A percentile compares a stretch with the other conserved stretches of the same genome.
These are phyloP conservation scores for Micromonas pusilla DNA, from an alignment of 139 green algal genomes.

Conservation along the genomic window DNA sequence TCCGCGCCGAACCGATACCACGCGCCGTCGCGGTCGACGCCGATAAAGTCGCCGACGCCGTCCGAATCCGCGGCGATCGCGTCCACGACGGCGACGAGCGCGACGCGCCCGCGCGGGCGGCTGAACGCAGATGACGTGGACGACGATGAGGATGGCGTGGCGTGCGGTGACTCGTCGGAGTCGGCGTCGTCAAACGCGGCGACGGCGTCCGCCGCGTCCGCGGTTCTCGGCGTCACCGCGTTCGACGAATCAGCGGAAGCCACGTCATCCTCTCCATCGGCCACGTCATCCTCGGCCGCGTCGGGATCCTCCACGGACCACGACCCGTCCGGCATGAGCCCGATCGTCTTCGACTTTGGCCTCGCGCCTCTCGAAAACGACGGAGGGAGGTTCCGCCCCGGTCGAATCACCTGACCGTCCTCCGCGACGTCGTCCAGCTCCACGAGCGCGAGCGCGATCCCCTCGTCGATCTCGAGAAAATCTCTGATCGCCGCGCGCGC, in stretches of 20 bases:
- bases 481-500: not conserved
- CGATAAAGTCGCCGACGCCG: not conserved
- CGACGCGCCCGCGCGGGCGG: too few species aligned
- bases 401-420: not conserved
- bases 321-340: not conserved
- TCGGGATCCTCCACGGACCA: not conserved
- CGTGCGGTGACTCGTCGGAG: too few species aligned
- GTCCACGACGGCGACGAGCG: too few species aligned
- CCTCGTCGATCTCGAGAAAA: not conserved
- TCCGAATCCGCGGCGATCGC: too few species aligned
- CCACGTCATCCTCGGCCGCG: not conserved
- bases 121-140: too few species aligned
- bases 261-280: not conserved
- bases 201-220: not conserved
- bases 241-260: not conserved
- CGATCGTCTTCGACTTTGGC: not conserved
- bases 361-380: too few species aligned
- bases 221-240: not conserved
- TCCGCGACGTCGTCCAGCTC: not conserved
- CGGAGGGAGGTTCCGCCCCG: too few species aligned
- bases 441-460: not conserved
- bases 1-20: constrained; percentile 16
- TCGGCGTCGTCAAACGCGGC: not conserved
- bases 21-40: not conserved
- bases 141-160: too few species aligned